A percentile compares a stretch with the other conserved stretches of the same genome.
Conservation (phyloP, 495 filamentous ascomycete genomes). For the Sabuloglossum arenarium region DNA sequence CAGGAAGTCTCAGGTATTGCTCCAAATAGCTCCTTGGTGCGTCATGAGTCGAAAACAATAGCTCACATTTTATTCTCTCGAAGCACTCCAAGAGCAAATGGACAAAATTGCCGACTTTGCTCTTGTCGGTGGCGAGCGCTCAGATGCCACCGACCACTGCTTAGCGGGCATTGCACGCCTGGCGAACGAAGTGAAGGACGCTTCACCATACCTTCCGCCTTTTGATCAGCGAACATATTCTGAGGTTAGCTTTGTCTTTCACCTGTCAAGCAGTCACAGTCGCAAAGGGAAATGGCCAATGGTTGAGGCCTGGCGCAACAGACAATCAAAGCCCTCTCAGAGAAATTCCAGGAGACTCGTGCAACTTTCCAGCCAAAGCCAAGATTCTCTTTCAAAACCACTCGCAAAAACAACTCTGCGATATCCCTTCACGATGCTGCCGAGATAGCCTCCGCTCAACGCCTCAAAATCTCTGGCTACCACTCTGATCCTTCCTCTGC, state of each 20-base stretch:
- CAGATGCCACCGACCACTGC: conserved; percentile 43
- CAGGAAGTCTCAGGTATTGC: conserved; percentile 41
- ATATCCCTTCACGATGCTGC: conserved; percentile 36
- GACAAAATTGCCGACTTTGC: conserved; percentile 28
- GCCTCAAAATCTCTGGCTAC: conserved; percentile 23
- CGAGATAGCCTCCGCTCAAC: conserved; percentile 26
- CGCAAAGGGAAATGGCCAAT: not conserved
- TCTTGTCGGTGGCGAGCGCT: conserved; percentile 29
- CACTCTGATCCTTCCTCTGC: conserved; percentile 23
- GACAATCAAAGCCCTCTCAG: conserved; percentile 47
- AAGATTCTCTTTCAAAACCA: conserved; percentile 54
- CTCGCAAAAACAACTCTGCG: conserved; percentile 31
- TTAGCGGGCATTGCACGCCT: conserved; percentile 43
- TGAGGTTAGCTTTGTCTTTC: conserved; percentile 25
- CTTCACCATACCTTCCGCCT: conserved; percentile 44
- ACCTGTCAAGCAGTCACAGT: not conserved
- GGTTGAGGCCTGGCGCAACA: conserved; percentile 12
- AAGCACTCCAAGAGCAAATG: conserved; percentile 42
- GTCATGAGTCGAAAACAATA: not conserved
- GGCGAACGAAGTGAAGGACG: conserved; percentile 47
- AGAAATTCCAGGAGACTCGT: conserved; percentile 39
- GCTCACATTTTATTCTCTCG: not conserved
- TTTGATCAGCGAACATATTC: conserved; percentile 60
- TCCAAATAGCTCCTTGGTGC: not conserved
- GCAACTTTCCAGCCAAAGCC: conserved; percentile 36